Conservation (phyloP, 257 asterid genomes). For the Scutellaria minor region DNA sequence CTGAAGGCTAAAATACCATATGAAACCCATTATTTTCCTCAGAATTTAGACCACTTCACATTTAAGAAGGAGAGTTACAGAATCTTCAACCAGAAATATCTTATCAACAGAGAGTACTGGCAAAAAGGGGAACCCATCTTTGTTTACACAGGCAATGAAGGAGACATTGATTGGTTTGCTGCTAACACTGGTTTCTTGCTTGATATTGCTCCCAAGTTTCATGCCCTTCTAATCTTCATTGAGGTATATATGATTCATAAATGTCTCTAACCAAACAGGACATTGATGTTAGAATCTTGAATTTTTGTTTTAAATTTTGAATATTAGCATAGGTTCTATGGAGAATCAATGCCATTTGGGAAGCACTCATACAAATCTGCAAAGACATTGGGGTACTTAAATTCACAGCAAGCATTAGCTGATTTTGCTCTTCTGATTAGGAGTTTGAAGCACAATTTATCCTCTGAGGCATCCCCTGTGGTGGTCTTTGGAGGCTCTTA, state of each 20-base stretch:
- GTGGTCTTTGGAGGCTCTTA: conserved; percentile 90
- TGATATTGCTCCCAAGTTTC: conserved; percentile 73
- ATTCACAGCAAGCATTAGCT: conserved; percentile 80
- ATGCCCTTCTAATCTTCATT: conserved; percentile 69
- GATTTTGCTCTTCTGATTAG: conserved; percentile 69
- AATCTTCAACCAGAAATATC: conserved; percentile 71
- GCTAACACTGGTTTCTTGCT: conserved; percentile 76
- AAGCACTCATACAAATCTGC: conserved; percentile 58
- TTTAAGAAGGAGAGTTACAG: conserved; percentile 59
- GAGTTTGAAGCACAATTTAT: conserved; percentile 68
- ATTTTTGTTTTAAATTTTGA: neutral
- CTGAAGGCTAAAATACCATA: conserved; percentile 52
- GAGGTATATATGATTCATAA: conserved; percentile 49
- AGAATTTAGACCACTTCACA: conserved; percentile 75
- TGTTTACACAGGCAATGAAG: conserved; percentile 87
- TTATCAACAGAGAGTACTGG: conserved; percentile 65
- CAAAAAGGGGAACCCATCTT: conserved; percentile 63
- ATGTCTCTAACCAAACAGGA: neutral
- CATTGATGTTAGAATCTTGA: conserved; percentile 2
- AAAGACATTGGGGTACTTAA: conserved; percentile 69
- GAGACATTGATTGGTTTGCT: conserved; percentile 85
- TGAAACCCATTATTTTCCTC: conserved; percentile 65
- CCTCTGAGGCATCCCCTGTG: conserved; percentile 81
- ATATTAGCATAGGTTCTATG: conserved; percentile 71
- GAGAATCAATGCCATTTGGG: conserved; percentile 78